Evolutionary conservation across 106 monocot genomes (phyloP), one percentile per base, ranked within the genome.

Genomic region (Dioscorea zingiberensis): DNA sequence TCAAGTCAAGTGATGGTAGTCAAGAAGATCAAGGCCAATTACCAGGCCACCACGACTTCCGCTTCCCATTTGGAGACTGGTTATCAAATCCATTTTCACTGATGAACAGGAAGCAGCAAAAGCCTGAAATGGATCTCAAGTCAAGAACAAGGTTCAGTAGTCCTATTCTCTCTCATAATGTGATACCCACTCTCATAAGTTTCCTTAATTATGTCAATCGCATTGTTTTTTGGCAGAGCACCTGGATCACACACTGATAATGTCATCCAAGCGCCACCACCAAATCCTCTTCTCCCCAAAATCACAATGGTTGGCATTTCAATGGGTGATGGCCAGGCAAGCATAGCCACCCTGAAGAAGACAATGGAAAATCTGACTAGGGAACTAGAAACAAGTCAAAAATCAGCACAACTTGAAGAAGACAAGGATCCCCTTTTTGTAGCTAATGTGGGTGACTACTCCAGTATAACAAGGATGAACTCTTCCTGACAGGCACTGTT

Each of bases 251-350:
- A 2, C 38, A 48, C 68, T 49, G 58, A 49, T 21, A 58, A 58
- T 8, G 44, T 19, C 21, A 71, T 58, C 27, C 59, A 75, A 3
- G 55, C 69, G 13, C 78, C 75, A 16, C 78, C 75, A 26, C 7
- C 25, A 7, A 86, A 84, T 78, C 91, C 88, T 13, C 85, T 97
- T 48, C 86, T 98, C 21, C 97, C 97, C 2, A 89, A 89, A 54
- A 92, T 98, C 29, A 98, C 88, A 19, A 93, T 98, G 97, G 85
- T 98, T 24, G 92, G 92, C 22, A 72, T 98, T 16, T 81, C 91
- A 21, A 86, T 81, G 57, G 80, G 83, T 38, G 88, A 89, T 12
- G 79, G 84, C 25, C 81, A 93, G 58, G 65, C 74, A 66, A 93
- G 75, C 74, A 86, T 63, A 68, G 84, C 84, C 28, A 89, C 65